phyloP scores from a whole-genome alignment of 352 stramenopile genomes.

The Thraustotheca clavata region DNA sequence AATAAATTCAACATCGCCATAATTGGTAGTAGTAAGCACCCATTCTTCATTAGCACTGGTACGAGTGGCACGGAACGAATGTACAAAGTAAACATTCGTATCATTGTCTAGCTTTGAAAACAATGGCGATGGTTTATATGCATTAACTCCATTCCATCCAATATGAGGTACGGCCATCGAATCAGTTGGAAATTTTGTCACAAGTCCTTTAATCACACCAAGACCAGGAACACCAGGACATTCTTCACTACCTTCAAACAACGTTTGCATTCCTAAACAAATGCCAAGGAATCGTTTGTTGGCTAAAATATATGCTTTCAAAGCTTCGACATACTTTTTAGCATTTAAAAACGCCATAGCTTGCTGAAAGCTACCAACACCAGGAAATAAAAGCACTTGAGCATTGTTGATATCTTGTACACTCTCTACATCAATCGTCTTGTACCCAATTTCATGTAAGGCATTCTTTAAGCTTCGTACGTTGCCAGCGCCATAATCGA shows the following conservation, averaged over 20 bases:
- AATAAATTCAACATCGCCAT: conserved; percentile 90
- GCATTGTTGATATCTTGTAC: conserved; percentile 87
- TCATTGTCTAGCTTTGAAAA: conserved; percentile 42
- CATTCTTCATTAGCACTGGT: conserved; percentile 80
- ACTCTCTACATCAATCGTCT: conserved; percentile 78
- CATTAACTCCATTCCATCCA: conserved; percentile 95
- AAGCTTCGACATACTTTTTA: conserved; percentile 80
- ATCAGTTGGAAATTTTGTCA: conserved; percentile 83
- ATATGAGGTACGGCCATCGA: conserved; percentile 92
- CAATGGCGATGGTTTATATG: conserved; percentile 78
- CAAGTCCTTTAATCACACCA: conserved; percentile 87
- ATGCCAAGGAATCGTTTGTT: conserved; percentile 95
- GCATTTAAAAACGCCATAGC: conserved; percentile 90
- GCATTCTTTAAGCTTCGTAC: conserved; percentile 96
- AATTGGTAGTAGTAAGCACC: conserved; percentile 94
- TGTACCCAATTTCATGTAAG: conserved; percentile 85
- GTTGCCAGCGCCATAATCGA: conserved; percentile 99
- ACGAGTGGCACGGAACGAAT: conserved; percentile 89
- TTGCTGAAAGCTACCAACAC: conserved; percentile 71
- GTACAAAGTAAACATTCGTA: conserved; percentile 94
- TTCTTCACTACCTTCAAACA: conserved; percentile 96
- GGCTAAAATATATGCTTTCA: conserved; percentile 80
- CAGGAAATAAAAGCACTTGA: conserved; percentile 81
- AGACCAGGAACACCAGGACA: conserved; percentile 67
- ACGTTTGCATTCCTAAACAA: conserved; percentile 97